Evolutionary conservation across 164 flowering plant genomes (phyloP).

Genomic region (Nelumbo lutea): DNA sequence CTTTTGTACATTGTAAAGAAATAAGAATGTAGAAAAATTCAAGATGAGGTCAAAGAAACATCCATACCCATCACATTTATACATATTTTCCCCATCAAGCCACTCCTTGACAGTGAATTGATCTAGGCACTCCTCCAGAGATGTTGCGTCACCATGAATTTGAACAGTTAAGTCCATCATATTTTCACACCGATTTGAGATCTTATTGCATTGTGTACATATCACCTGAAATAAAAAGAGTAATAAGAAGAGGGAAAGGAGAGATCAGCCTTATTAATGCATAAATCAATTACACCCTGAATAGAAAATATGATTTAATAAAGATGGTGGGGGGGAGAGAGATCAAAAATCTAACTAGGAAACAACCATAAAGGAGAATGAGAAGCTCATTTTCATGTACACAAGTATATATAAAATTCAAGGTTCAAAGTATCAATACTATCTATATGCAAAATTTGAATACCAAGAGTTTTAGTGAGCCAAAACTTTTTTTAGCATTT

Average conservation of each 20-base stretch:
- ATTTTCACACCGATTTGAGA: conserved; percentile 82
- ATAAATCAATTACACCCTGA: no score
- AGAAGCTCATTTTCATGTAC: no score
- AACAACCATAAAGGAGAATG: no score
- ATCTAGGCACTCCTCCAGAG: conserved; percentile 83
- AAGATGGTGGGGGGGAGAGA: background rate
- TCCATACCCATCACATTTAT: conserved; percentile 86
- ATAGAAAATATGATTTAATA: background rate
- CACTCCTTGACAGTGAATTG: conserved; percentile 80
- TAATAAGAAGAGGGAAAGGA: background rate
- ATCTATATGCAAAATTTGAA: no score
- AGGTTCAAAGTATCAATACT: no score
- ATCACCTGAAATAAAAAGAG: conserved; percentile 49
- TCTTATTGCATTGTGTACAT: conserved; percentile 64
- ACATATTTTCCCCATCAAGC: conserved; percentile 96
- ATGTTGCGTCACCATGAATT: conserved; percentile 83
- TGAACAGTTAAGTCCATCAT: conserved; percentile 99
- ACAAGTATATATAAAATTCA: no score
- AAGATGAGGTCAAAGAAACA: conserved; percentile 2
- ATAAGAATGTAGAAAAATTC: background rate
- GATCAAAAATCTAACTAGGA: background rate
- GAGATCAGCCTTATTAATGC: no score
- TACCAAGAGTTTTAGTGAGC: no score
- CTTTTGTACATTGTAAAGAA: background rate
- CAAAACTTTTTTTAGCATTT: no score